Evolutionary conservation across 179 eudicot species (phyloP).

Genomic region (Beta corolliflora): DNA sequence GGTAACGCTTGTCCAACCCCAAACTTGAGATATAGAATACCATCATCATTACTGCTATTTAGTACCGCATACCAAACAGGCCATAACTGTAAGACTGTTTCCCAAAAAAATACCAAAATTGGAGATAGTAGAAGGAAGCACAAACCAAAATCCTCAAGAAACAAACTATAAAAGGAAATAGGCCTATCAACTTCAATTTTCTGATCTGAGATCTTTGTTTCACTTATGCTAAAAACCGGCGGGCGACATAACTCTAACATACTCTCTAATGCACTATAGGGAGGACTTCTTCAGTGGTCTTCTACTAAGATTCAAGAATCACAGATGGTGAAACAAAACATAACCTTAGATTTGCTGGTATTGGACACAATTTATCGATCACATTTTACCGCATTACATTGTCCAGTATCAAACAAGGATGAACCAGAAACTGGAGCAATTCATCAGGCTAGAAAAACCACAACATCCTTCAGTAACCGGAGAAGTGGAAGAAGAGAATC

Average conservation of each 20-base stretch:
- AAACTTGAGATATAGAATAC: no score
- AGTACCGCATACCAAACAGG: no score
- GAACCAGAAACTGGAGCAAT: not conserved
- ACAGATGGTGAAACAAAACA: not conserved
- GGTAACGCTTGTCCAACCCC: no score
- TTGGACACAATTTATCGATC: not conserved
- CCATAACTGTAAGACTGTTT: not conserved
- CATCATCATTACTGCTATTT: no score
- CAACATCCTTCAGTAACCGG: not conserved
- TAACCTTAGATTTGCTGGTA: not conserved
- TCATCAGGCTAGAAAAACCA: not conserved
- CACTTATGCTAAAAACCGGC: not conserved
- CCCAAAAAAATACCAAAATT: no score
- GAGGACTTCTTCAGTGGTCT: not conserved
- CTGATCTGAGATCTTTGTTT: not conserved
- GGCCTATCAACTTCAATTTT: not conserved
- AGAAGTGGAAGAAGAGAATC: not conserved
- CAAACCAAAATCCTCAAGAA: not conserved
- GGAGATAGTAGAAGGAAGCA: not conserved
- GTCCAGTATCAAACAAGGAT: not conserved
- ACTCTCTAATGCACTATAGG: not conserved
- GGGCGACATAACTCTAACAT: not conserved
- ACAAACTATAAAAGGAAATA: not conserved
- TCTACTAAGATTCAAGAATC: not conserved
- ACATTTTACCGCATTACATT: slow-evolving; percentile 4